These are phyloP conservation scores for Chlorella sorokiniana DNA, from an alignment of 139 green algal genomes.

Conservation along the genomic window DNA sequence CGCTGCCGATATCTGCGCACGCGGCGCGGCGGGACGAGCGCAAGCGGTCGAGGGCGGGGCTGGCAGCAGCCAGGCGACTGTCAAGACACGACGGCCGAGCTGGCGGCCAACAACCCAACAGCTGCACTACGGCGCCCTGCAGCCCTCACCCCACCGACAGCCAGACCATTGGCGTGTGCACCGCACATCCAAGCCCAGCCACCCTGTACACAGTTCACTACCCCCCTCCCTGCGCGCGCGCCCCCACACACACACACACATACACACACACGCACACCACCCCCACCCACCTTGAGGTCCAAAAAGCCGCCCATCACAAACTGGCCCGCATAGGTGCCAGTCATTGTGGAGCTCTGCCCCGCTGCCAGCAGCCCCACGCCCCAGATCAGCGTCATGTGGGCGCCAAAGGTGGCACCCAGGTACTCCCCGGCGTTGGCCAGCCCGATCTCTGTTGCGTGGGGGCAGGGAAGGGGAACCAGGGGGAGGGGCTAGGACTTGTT, in stretches of 20 bases:
- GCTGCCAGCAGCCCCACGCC: constrained; percentile 59
- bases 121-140: too few relatives aligned
- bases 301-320: constrained; percentile 75
- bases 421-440: constrained; percentile 55
- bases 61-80: background rate
- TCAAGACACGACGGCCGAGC: background rate
- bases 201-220: too few relatives aligned
- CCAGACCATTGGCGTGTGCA: too few relatives aligned
- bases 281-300: constrained; percentile 50
- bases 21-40: too few relatives aligned
- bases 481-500: background rate
- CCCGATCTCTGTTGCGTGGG: constrained; percentile 33
- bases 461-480: background rate
- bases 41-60: background rate
- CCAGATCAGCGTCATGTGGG: constrained; percentile 27
- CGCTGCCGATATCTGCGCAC: constrained; percentile 28
- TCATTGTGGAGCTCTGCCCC: constrained; percentile 69
- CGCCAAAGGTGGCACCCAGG: constrained; percentile 46
- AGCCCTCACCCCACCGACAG: too few relatives aligned
- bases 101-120: too few relatives aligned
- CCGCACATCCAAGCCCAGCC: too few relatives aligned
- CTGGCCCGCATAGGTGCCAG: constrained; percentile 67
- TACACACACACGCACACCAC: too few relatives aligned
- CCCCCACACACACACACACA: too few relatives aligned
- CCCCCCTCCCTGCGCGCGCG: too few relatives aligned